Evolutionary conservation across 2,329 filamentous ascomycete species (phyloP).

Genomic region (Pestalotiopsis sp.): DNA sequence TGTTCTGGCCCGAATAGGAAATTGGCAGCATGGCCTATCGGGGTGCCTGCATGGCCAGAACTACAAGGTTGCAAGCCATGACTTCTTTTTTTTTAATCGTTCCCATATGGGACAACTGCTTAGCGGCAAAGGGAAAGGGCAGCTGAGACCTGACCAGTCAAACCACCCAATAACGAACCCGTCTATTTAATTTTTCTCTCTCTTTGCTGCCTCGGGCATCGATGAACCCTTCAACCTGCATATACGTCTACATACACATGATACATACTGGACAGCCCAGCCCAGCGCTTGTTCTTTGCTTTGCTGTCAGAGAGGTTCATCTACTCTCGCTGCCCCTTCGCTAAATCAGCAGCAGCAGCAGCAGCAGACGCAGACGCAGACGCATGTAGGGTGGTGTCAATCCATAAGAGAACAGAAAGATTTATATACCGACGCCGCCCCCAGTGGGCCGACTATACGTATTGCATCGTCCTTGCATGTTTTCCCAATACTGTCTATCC

Average conservation of each 20-base stretch:
- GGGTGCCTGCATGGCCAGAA: constrained; percentile 9
- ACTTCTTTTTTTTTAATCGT: not conserved
- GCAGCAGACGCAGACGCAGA: not conserved
- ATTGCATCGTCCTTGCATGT: not conserved
- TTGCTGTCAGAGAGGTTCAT: not conserved
- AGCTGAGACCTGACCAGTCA: constrained; percentile 13
- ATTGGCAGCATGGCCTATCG: not conserved
- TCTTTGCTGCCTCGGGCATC: constrained; percentile 5
- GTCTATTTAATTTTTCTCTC: too few relatives aligned
- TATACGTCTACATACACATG: constrained; percentile 3
- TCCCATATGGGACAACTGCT: not conserved
- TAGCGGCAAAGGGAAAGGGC: constrained; percentile 2
- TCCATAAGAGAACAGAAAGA: not conserved
- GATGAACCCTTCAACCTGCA: not conserved
- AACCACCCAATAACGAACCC: not conserved
- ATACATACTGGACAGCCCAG: not conserved
- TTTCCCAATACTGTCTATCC: too few relatives aligned
- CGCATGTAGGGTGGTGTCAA: not conserved
- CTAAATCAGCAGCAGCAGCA: not conserved
- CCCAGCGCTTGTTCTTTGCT: not conserved
- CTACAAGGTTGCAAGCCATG: constrained; percentile 9
- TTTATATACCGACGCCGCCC: not conserved
- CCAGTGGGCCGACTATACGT: not conserved
- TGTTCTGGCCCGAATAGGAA: not conserved
- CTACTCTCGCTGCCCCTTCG: not conserved